Percentiles rank a stretch among this genome's conserved stretches.
These are phyloP conservation scores for Suillus brevipes DNA, from an alignment of 768 basidiomycete species.

Conservation along the genomic window DNA sequence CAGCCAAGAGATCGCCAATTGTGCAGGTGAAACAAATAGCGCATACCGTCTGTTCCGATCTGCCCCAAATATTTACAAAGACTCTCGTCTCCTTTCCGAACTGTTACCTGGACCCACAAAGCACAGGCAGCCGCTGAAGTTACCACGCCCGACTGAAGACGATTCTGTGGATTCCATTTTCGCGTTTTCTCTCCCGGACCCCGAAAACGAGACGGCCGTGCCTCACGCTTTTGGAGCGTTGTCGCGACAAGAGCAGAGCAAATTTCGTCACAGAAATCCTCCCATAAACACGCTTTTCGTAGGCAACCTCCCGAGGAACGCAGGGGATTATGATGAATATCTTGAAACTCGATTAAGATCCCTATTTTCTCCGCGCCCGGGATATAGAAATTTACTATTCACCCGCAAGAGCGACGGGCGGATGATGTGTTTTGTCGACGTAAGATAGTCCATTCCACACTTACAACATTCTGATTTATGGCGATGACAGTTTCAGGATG, in stretches of 20 bases:
- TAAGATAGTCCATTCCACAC: conserved; percentile 32
- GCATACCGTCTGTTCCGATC: not conserved
- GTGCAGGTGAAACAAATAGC: not conserved
- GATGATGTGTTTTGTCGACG: conserved; percentile 98
- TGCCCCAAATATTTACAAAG: not conserved
- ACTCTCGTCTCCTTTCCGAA: not conserved
- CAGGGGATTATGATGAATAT: conserved; percentile 71
- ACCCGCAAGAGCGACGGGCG: conserved; percentile 93
- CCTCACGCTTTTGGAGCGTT: not conserved
- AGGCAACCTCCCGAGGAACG: conserved; percentile 86
- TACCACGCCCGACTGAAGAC: not conserved
- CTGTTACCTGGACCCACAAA: not conserved
- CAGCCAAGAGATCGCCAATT: not conserved
- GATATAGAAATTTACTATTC: conserved; percentile 91
- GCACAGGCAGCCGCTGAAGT: not conserved
- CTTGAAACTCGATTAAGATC: conserved; percentile 86
- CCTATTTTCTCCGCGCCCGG: conserved; percentile 75
- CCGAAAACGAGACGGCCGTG: not conserved
- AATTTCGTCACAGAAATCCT: conserved; percentile 72
- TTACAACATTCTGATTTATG: not conserved
- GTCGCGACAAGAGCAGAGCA: not conserved
- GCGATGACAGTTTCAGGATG: conserved; percentile 79
- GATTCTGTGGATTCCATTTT: not conserved
- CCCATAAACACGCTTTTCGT: conserved; percentile 98
- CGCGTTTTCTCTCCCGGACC: not conserved